Evolutionary conservation across 75 land plant genomes (phyloP).

Genomic region (Selaginella tamariscina): DNA sequence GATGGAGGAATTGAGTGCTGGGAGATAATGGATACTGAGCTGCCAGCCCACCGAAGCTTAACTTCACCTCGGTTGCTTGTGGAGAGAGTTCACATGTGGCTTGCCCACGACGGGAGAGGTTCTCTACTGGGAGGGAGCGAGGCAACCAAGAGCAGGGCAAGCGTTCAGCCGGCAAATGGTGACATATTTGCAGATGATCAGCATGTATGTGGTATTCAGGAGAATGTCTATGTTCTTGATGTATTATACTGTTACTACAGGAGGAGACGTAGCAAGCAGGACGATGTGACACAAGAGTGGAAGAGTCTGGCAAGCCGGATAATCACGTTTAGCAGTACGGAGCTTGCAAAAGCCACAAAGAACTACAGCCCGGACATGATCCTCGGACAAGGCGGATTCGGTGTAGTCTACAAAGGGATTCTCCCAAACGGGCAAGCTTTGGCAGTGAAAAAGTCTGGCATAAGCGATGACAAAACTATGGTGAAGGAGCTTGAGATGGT

Average conservation of each 20-base stretch:
- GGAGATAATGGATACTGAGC: conserved; percentile 8
- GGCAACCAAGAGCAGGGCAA: neutral
- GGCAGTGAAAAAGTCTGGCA: conserved; percentile 47
- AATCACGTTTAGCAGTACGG: no score
- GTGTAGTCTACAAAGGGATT: conserved; percentile 55
- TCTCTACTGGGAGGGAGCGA: conserved; percentile 1
- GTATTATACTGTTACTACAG: no score
- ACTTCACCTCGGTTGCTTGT: conserved; percentile 1
- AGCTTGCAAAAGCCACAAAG: no score
- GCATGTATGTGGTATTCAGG: neutral
- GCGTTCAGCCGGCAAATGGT: neutral
- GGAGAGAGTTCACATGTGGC: conserved; percentile 13
- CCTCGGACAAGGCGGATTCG: conserved; percentile 52
- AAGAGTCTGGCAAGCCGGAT: no score
- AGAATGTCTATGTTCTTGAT: no score
- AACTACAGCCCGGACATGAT: no score
- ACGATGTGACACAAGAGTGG: no score
- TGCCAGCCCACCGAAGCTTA: conserved; percentile 1
- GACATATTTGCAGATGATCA: neutral
- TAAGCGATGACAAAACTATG: neutral
- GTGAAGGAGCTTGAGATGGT: conserved; percentile 22
- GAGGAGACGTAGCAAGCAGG: no score
- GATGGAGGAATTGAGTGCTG: conserved; percentile 9
- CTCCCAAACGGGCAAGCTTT: conserved; percentile 42
- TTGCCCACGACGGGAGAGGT: neutral